phyloP scores from a whole-genome alignment of 1,284 basidiomycete genomes.

The Rhodotorula sp. region DNA sequence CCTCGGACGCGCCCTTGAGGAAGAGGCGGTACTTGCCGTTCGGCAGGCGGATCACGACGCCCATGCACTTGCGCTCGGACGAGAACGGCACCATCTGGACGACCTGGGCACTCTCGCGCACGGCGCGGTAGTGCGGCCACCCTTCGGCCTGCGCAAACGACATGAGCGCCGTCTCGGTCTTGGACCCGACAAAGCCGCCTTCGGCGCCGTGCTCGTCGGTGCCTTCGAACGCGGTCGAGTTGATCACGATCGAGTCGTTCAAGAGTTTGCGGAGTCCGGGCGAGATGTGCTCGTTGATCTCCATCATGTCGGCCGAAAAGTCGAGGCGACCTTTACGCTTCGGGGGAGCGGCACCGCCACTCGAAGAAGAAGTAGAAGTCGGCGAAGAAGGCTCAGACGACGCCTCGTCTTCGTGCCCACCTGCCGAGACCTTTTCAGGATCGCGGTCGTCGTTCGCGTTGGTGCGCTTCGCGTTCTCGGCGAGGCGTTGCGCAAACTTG shows the following conservation, averaged over 20 bases:
- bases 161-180: constrained; percentile 93
- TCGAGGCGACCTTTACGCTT: constrained; percentile 54
- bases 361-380: neutral
- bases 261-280: constrained; percentile 66
- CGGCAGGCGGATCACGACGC: constrained; percentile 70
- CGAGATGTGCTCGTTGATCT: constrained; percentile 66
- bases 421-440: constrained; percentile 44
- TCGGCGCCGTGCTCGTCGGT: constrained; percentile 64
- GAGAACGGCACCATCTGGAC: constrained; percentile 94
- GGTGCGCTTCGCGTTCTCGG: constrained; percentile 69
- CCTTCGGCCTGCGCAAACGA: constrained; percentile 80
- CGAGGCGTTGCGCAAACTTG: constrained; percentile 81
- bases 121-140: constrained; percentile 74
- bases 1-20: constrained; percentile 92
- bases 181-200: constrained; percentile 79
- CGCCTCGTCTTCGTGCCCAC: constrained; percentile 20
- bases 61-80: constrained; percentile 94
- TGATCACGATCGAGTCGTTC: constrained; percentile 84
- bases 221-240: constrained; percentile 95
- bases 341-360: constrained; percentile 16
- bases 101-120: constrained; percentile 65
- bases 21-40: constrained; percentile 69
- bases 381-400: neutral
- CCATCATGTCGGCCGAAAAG: constrained; percentile 77
- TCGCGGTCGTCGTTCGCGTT: constrained; percentile 65